Evolutionary conservation across 164 flowering plant genomes (phyloP).

Genomic region (Akebia trifoliata): DNA sequence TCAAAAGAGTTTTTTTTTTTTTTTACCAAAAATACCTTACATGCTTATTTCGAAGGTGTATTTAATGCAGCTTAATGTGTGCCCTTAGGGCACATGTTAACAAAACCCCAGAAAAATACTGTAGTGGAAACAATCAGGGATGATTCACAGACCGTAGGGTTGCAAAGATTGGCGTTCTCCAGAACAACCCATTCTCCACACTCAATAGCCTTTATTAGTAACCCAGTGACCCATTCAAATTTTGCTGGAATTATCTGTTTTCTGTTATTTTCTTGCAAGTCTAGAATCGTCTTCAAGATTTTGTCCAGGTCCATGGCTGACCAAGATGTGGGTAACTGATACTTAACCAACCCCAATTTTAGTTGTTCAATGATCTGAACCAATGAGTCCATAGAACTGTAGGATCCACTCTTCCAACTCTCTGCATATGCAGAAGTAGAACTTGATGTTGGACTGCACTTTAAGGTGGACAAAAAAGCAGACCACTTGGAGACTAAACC

Average conservation of each 20-base stretch:
- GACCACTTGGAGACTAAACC: conserved; percentile 53
- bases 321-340: conserved; percentile 41
- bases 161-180: conserved; percentile 96
- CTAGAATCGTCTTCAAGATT: conserved; percentile 31
- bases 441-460: conserved; percentile 17
- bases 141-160: conserved; percentile 68
- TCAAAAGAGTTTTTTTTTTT: no score
- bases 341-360: conserved; percentile 23
- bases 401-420: conserved; percentile 23
- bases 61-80: no score
- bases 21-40: no score
- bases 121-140: neutral
- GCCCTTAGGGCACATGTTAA: no score
- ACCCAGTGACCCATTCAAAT: conserved; percentile 93
- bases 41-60: no score
- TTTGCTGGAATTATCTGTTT: conserved; percentile 46
- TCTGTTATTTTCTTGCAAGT: conserved; percentile 41
- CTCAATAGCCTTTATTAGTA: conserved; percentile 78
- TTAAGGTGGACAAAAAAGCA: conserved; percentile 36
- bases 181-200: conserved; percentile 94
- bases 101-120: no score
- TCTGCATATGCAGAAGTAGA: conserved; percentile 26
- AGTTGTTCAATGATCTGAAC: conserved; percentile 54
- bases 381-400: conserved; percentile 35
- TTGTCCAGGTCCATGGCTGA: conserved; percentile 42